phyloP scores from a whole-genome alignment of 352 stramenopile species.

The Globisporangium parvum region DNA sequence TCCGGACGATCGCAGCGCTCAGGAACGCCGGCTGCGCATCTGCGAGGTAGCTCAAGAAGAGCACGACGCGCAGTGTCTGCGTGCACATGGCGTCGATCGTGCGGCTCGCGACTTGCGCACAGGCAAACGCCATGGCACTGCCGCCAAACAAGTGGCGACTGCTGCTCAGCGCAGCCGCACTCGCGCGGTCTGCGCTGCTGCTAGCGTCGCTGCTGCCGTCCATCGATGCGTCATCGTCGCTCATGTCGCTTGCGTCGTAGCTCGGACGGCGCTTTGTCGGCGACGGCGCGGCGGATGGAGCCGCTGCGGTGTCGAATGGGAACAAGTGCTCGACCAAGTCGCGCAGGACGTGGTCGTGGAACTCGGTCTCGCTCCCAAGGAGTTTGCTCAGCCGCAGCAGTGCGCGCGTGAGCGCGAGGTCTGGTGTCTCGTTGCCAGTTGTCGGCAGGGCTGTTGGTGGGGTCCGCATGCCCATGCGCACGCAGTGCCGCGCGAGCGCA shows the following conservation, averaged over 20 bases:
- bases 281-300: slow-evolving; percentile 19
- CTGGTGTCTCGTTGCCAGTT: slow-evolving; percentile 17
- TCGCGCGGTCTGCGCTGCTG: neutral
- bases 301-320: slow-evolving; percentile 30
- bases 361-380: slow-evolving; percentile 33
- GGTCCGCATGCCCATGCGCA: slow-evolving; percentile 34
- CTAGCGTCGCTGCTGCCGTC: slow-evolving; percentile 10
- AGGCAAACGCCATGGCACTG: slow-evolving; percentile 50
- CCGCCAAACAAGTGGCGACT: slow-evolving; percentile 34
- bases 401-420: slow-evolving; percentile 43
- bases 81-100: slow-evolving; percentile 64
- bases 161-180: too few relatives aligned
- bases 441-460: slow-evolving; percentile 6
- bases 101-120: slow-evolving; percentile 46
- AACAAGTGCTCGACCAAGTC: slow-evolving; percentile 55
- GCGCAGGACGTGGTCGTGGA: slow-evolving; percentile 49
- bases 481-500: slow-evolving; percentile 52
- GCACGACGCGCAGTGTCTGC: slow-evolving; percentile 52
- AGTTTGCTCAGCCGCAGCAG: slow-evolving; percentile 58
- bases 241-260: slow-evolving; percentile 16
- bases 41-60: slow-evolving; percentile 58
- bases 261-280: slow-evolving; percentile 14
- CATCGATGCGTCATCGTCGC: slow-evolving; percentile 33
- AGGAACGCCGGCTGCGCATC: slow-evolving; percentile 56
- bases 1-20: slow-evolving; percentile 27